Conservation (phyloP, 805 yeast species). For the Candida chilensis region DNA sequence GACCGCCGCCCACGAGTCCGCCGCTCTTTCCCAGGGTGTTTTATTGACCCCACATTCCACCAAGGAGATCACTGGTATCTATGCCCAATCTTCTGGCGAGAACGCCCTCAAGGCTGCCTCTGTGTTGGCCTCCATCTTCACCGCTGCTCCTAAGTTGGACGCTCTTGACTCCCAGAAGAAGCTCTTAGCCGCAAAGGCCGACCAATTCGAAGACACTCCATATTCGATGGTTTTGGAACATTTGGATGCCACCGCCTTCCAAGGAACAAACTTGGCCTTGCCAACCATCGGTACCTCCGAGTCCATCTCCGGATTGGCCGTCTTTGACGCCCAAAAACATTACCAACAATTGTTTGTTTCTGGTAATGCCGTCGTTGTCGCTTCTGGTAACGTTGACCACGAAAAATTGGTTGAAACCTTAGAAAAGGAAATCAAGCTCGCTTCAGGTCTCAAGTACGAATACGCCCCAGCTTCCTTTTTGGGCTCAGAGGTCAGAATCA, state of each 20-base stretch:
- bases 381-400: constrained; percentile 64
- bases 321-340: constrained; percentile 49
- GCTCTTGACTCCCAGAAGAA: constrained; percentile 39
- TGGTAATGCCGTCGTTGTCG: constrained; percentile 61
- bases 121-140: constrained; percentile 34
- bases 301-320: constrained; percentile 46
- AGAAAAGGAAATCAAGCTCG: constrained; percentile 37
- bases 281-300: constrained; percentile 73
- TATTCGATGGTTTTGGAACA: constrained; percentile 59
- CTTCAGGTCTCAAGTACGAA: constrained; percentile 38
- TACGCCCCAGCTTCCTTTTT: constrained; percentile 56
- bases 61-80: constrained; percentile 58
- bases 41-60: constrained; percentile 41
- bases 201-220: constrained; percentile 46
- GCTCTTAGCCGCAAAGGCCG: constrained; percentile 35
- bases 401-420: constrained; percentile 61
- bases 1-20: constrained; percentile 17
- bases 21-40: constrained; percentile 42
- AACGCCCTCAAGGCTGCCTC: constrained; percentile 43
- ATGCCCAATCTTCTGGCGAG: constrained; percentile 44
- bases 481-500: constrained; percentile 81
- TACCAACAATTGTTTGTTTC: constrained; percentile 47
- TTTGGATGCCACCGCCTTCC: constrained; percentile 78
- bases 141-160: constrained; percentile 26
- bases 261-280: constrained; percentile 71